Evolutionary conservation across 352 stramenopile genomes (phyloP), one percentile per base, ranked within the genome.

Genomic region (Phytophthora megakarya): DNA sequence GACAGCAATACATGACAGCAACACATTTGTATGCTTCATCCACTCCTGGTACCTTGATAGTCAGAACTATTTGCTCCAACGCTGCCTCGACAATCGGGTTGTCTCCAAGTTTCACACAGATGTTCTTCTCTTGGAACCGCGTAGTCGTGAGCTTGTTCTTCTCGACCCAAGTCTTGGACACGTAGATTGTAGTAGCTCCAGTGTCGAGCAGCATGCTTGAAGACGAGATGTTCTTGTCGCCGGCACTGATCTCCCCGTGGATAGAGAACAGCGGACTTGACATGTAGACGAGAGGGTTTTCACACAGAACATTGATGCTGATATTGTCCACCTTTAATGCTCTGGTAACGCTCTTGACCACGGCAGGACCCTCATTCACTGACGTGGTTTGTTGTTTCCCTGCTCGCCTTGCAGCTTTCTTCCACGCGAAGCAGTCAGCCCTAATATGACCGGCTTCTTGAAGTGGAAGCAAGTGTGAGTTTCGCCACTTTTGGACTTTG

Each of bases 221-320:
- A 15, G 8, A 15, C 3, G 30, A 7, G 30, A 35, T 3, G 4
- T 1, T 13, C 30, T 35, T 35, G 3, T 12, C 45, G 5, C 7
- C 25, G 4, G 37, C 16, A 5, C 11, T 40, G n/a, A 52, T 52
- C 25, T 52, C n/a, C 0, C 45, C 45, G 10, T 11, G 2, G 2
- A 52, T 12, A 8, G 26, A 35, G 35, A 40, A 40, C 12, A 40
- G 7, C 13, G 35, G 35, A 38, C 40, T 13, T 38, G 12, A 51
- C 39, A 50, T 47, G 16, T 40, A 40, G 40, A 35, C 39, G 3
- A 59, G 38, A 49, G 35, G 49, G 35, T 48, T 59, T 59, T 59
- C 25, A 32, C 50, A 50, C 16, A 49, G 50, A 59, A 59, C 26
- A 22, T 59, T 50, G 28, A 52, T n/a, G 23, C 25, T 50, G 43